Evolutionary conservation across 1,139 yeast genomes (phyloP).

Genomic region (Yamadazyma kanchanaburiensis): DNA sequence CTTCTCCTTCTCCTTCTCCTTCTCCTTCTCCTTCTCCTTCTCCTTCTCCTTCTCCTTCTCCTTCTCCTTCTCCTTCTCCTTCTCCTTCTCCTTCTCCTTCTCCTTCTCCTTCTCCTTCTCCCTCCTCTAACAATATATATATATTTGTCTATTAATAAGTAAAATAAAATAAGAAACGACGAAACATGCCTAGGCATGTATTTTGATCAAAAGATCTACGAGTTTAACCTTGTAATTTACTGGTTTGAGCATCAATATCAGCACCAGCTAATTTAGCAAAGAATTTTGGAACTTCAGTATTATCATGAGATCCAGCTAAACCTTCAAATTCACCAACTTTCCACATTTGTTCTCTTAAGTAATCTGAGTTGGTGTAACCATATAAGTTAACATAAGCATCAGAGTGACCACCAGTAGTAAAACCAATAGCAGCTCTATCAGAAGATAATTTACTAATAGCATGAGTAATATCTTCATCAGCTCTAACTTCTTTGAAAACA

Average conservation of each 20-base stretch:
- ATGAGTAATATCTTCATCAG: slow-evolving; percentile 10
- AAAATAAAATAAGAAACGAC: background rate
- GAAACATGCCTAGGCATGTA: slow-evolving; percentile 1
- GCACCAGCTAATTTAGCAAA: slow-evolving; percentile 57
- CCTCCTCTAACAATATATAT: too few species aligned
- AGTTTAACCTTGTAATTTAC: slow-evolving; percentile 5
- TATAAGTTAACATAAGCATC: slow-evolving; percentile 88
- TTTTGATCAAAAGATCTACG: background rate
- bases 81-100: too few species aligned
- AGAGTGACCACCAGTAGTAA: slow-evolving; percentile 90
- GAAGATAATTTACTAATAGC: slow-evolving; percentile 48
- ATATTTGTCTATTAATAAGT: slow-evolving; percentile 1
- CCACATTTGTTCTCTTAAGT: slow-evolving; percentile 32
- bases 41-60: too few species aligned
- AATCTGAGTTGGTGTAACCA: slow-evolving; percentile 59
- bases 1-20: too few species aligned
- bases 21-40: too few species aligned
- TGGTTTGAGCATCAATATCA: slow-evolving; percentile 49
- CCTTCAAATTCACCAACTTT: slow-evolving; percentile 32
- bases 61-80: too few species aligned
- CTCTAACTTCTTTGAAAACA: slow-evolving; percentile 17
- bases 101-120: too few species aligned
- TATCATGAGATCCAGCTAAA: slow-evolving; percentile 77
- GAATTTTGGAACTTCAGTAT: slow-evolving; percentile 74
- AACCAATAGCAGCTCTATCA: slow-evolving; percentile 73